Conservation (phyloP, 306 rosid species). For the Coriaria nepalensis region DNA sequence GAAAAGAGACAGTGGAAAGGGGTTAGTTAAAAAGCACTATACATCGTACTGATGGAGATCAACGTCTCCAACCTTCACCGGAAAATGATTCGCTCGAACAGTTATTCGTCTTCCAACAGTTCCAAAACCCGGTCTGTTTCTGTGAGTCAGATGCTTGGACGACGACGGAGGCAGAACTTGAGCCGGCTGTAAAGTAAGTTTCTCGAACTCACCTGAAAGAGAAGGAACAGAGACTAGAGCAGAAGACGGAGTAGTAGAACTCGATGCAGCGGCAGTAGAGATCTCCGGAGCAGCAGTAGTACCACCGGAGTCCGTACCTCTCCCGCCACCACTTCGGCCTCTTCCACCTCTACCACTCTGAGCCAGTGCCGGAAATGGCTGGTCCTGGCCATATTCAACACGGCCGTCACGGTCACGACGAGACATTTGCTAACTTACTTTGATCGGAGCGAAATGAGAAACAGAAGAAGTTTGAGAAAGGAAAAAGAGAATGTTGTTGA, state of each 20-base stretch:
- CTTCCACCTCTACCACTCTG: too few species aligned
- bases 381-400: too few species aligned
- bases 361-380: background rate
- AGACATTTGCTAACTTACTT: too few species aligned
- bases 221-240: background rate
- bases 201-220: constrained; percentile 3
- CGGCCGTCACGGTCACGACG: too few species aligned
- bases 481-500: too few species aligned
- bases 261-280: background rate
- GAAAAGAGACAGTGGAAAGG: too few species aligned
- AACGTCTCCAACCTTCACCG: constrained; percentile 15
- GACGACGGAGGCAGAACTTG: constrained; percentile 14
- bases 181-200: constrained; percentile 15
- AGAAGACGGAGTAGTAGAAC: constrained; percentile 1
- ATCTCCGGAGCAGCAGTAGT: background rate
- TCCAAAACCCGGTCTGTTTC: constrained; percentile 41
- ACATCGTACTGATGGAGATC: constrained; percentile 39
- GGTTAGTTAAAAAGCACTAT: too few species aligned
- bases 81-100: constrained; percentile 55
- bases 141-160: constrained; percentile 10
- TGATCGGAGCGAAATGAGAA: too few species aligned
- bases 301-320: background rate
- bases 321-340: too few species aligned
- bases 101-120: constrained; percentile 8
- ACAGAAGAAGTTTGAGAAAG: too few species aligned